Evolutionary conservation across 2,329 filamentous ascomycete genomes (phyloP), one percentile per base, ranked within the genome.

Genomic region (Neopestalotiopsis sp.): DNA sequence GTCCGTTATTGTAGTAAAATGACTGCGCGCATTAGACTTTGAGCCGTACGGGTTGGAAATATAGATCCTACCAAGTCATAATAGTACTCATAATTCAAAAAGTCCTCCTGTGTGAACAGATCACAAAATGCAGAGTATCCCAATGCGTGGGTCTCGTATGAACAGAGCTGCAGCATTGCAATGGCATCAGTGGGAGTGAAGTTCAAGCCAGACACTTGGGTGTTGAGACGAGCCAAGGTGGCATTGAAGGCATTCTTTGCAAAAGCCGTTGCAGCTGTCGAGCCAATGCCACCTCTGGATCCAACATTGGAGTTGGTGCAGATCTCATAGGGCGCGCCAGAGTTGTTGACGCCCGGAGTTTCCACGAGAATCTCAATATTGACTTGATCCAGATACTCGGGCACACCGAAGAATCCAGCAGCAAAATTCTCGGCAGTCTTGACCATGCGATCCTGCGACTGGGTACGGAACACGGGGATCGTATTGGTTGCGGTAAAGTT

Each of bases 31-130:
- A 30, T 71, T 62, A 69, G 70, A 20, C 45, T 59, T 24, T 20
- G 7, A 3, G n/a, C 20, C 38, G 42, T 40, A 30, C 10, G 6
- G 10, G n/a, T 28, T 38, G n/a, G 13, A 4, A 5, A 1, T 24
- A 6, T 14, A 14, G 10, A 10, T 73, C 81, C 74, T 68, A 78
- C 78, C 38, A 84, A 73, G 68, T 84, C 82, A 70, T 78, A 82
- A 73, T 78, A 82, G 72, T 84, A 83, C 65, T 83, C 82, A 67
- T 79, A 83, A 69, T 82, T 82, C 10, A 82, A 38, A 69, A 81
- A 84, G 68, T 84, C 82, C 67, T 82, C 72, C 59, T 82, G 74
- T 61, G 73, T 81, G 73, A 83, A 84, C 10, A 84, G 75, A 5
- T 69, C 58, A 70, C 82, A 84, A 74, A 83, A 84, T 3, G 78